Percentiles rank a stretch among this genome's conserved stretches.
Conservation (phyloP, 2,329 filamentous ascomycete species). For the Ascochyta fabae region DNA sequence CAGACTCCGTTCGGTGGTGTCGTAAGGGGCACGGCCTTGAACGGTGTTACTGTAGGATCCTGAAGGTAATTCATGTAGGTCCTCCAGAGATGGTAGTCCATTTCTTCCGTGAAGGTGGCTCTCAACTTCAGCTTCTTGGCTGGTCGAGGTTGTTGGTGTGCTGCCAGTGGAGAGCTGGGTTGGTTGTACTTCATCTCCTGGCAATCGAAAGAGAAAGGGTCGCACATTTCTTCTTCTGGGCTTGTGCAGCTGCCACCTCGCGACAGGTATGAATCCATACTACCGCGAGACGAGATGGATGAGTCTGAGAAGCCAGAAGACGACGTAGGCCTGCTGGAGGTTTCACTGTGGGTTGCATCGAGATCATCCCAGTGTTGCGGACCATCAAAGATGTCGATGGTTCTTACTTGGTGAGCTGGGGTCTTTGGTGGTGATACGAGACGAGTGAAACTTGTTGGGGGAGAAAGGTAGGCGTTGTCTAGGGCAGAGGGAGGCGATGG, state of each 20-base stretch:
- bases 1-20: slow-evolving; percentile 69
- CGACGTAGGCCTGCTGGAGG: slow-evolving; percentile 62
- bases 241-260: slow-evolving; percentile 67
- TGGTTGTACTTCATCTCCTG: slow-evolving; percentile 37
- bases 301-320: slow-evolving; percentile 67
- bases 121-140: slow-evolving; percentile 53
- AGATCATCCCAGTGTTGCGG: slow-evolving; percentile 44
- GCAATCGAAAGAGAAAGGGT: slow-evolving; percentile 60
- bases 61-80: slow-evolving; percentile 71
- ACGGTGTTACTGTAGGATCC: slow-evolving; percentile 69
- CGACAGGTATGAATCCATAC: slow-evolving; percentile 62
- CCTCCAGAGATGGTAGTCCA: slow-evolving; percentile 71
- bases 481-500: slow-evolving; percentile 31
- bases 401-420: slow-evolving; percentile 52
- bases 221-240: slow-evolving; percentile 63
- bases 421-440: slow-evolving; percentile 58
- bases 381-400: slow-evolving; percentile 35
- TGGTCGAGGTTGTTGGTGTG: slow-evolving; percentile 33
- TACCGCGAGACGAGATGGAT: slow-evolving; percentile 66
- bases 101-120: slow-evolving; percentile 64
- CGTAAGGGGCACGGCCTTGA: slow-evolving; percentile 70
- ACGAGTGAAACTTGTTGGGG: slow-evolving; percentile 45
- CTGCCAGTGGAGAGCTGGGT: slow-evolving; percentile 42
- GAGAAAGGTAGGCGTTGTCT: slow-evolving; percentile 53
- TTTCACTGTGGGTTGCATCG: slow-evolving; percentile 46